A percentile compares a stretch with the other conserved stretches of the same genome.
These are phyloP conservation scores for Aspergillus fijiensis DNA, from an alignment of 2,329 filamentous ascomycete species.

Conservation along the genomic window DNA sequence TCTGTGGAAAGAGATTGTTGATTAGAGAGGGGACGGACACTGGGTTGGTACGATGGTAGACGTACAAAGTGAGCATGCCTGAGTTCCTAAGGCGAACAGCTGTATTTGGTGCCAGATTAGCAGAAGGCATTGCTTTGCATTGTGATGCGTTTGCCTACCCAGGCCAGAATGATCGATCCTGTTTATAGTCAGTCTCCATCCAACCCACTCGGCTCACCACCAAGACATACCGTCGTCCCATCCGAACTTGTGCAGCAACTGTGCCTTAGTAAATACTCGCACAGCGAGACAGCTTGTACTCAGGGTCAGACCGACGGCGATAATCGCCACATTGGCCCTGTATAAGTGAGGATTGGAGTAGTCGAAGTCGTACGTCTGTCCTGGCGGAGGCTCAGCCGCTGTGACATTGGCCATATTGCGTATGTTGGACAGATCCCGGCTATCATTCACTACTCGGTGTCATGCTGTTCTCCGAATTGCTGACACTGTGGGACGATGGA, in stretches of 20 bases:
- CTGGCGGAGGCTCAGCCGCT: slow-evolving; percentile 1
- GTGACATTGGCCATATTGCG: background rate
- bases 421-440: background rate
- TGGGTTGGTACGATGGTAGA: background rate
- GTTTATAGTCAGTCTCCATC: background rate
- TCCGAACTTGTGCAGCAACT: slow-evolving; percentile 9
- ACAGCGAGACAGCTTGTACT: slow-evolving; percentile 5
- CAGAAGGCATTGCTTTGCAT: background rate
- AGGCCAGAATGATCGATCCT: slow-evolving; percentile 1
- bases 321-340: slow-evolving; percentile 1
- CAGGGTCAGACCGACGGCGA: slow-evolving; percentile 7
- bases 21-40: background rate
- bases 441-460: background rate
- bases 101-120: background rate
- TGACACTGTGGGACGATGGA: background rate
- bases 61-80: background rate
- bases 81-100: background rate
- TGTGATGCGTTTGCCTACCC: background rate
- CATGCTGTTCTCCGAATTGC: background rate
- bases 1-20: background rate
- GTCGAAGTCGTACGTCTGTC: slow-evolving; percentile 14
- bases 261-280: slow-evolving; percentile 13
- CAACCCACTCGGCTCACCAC: background rate
- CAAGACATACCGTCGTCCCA: slow-evolving; percentile 7
- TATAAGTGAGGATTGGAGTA: slow-evolving; percentile 12